Conservation (phyloP, 1,139 yeast genomes). For the Blastobotrys raffinosifermentans region DNA sequence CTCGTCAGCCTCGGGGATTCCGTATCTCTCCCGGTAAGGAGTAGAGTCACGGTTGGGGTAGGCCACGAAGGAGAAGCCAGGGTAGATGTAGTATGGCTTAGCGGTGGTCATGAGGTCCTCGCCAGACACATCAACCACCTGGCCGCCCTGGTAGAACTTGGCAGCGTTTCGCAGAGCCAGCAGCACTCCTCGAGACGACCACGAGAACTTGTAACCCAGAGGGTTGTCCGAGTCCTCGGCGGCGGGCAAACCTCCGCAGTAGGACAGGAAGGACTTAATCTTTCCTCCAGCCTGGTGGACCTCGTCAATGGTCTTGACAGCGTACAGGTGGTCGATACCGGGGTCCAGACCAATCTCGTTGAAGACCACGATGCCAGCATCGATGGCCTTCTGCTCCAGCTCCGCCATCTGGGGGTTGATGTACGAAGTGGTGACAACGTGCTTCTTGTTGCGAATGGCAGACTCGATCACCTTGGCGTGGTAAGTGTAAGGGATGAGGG, state of each 20-base stretch:
- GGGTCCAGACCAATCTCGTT: conserved; percentile 71
- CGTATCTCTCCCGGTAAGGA: conserved; percentile 81
- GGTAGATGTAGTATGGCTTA: conserved; percentile 89
- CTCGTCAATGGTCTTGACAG: conserved; percentile 96
- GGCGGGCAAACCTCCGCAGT: conserved; percentile 98
- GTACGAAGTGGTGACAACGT: conserved; percentile 95
- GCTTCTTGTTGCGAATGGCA: conserved; percentile 84
- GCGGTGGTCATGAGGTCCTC: conserved; percentile 95
- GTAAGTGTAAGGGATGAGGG: conserved; percentile 91
- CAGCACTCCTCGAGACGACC: conserved; percentile 98
- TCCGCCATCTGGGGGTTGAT: conserved; percentile 76
- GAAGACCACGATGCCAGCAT: conserved; percentile 46
- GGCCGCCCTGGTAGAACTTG: conserved; percentile 79
- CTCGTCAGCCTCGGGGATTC: conserved; percentile 96
- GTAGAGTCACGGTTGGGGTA: conserved; percentile 99
- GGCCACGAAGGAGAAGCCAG: conserved; percentile 90
- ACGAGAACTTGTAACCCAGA: conserved; percentile 95
- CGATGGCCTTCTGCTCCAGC: conserved; percentile 40
- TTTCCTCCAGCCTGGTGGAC: conserved; percentile 90
- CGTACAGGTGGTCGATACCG: conserved; percentile 96
- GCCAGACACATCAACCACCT: conserved; percentile 70
- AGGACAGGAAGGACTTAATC: conserved; percentile 86
- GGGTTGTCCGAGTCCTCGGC: conserved; percentile 98
- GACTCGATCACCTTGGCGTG: conserved; percentile 91
- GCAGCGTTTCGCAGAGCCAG: conserved; percentile 94